phyloP scores from a whole-genome alignment of 129 eudicot species.

The Saussurea involucrata region DNA sequence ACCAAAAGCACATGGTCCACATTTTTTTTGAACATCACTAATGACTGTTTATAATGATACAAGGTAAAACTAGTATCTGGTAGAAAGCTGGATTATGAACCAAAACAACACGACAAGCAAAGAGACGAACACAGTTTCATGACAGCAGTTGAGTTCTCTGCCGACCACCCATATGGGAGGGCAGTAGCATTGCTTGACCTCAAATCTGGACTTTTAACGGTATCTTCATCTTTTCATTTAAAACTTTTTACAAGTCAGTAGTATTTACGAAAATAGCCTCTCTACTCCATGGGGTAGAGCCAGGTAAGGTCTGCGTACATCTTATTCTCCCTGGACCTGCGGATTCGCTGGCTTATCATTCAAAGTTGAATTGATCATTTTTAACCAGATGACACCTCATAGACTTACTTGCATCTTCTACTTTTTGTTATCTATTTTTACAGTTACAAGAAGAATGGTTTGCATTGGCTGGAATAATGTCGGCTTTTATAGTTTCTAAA shows the following conservation, averaged over 20 bases:
- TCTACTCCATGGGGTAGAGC: background rate
- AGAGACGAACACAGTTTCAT: slow-evolving; percentile 48
- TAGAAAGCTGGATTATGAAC: slow-evolving; percentile 69
- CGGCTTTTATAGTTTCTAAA: slow-evolving; percentile 58
- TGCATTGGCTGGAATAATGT: slow-evolving; percentile 47
- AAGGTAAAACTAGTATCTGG: slow-evolving; percentile 76
- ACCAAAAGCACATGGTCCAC: background rate
- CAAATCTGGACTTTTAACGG: slow-evolving; percentile 58
- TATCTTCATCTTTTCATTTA: slow-evolving; percentile 14
- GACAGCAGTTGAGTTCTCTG: slow-evolving; percentile 78
- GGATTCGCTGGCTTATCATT: no score
- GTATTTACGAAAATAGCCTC: background rate
- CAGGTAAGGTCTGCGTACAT: background rate
- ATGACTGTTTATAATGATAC: background rate
- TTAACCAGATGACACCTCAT: background rate
- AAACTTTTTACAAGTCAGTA: background rate
- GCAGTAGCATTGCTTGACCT: slow-evolving; percentile 80
- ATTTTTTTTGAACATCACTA: background rate
- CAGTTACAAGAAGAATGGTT: slow-evolving; percentile 84
- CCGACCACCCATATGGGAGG: slow-evolving; percentile 76
- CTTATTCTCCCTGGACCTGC: no score
- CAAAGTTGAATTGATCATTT: no score
- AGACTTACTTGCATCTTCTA: background rate
- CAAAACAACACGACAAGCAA: slow-evolving; percentile 50
- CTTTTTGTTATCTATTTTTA: background rate